phyloP scores from a whole-genome alignment of 805 yeast genomes.

The Kodamaea jinghongensis region DNA sequence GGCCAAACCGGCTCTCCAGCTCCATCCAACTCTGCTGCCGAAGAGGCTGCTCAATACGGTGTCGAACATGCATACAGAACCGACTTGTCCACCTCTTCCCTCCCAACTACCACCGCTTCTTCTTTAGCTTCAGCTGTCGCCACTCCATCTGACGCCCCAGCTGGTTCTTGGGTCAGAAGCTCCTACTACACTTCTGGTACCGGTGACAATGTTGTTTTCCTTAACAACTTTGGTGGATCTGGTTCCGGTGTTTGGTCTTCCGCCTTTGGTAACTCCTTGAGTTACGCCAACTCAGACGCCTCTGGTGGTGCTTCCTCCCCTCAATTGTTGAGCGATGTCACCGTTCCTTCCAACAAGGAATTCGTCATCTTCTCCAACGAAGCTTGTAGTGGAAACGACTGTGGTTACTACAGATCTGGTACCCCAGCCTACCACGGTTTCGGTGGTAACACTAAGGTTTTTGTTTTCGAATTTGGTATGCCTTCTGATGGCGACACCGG shows the following conservation, averaged over 20 bases:
- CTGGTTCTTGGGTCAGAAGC: conserved; percentile 60
- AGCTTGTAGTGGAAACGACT: conserved; percentile 28
- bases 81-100: conserved; percentile 8
- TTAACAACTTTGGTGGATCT: conserved; percentile 86
- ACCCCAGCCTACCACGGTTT: conserved; percentile 96
- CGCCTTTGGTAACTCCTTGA: conserved; percentile 88
- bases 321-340: conserved; percentile 63
- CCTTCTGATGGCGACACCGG: conserved; percentile 61
- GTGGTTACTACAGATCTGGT: conserved; percentile 18
- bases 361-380: conserved; percentile 75
- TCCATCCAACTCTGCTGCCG: conserved; percentile 9
- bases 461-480: conserved; percentile 92
- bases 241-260: conserved; percentile 89
- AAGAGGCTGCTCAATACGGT: conserved; percentile 6
- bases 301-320: conserved; percentile 67
- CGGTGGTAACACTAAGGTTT: conserved; percentile 78
- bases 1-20: conserved; percentile 7
- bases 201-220: conserved; percentile 69
- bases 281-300: conserved; percentile 80
- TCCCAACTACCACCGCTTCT: conserved; percentile 16
- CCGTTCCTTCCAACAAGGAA: conserved; percentile 72
- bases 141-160: conserved; percentile 7
- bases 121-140: conserved; percentile 20
- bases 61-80: conserved; percentile 11
- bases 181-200: conserved; percentile 70